Base-by-base conservation (phyloP, 805 yeast species). In the Cyberlindnera xishuangbannaensis region DNA sequence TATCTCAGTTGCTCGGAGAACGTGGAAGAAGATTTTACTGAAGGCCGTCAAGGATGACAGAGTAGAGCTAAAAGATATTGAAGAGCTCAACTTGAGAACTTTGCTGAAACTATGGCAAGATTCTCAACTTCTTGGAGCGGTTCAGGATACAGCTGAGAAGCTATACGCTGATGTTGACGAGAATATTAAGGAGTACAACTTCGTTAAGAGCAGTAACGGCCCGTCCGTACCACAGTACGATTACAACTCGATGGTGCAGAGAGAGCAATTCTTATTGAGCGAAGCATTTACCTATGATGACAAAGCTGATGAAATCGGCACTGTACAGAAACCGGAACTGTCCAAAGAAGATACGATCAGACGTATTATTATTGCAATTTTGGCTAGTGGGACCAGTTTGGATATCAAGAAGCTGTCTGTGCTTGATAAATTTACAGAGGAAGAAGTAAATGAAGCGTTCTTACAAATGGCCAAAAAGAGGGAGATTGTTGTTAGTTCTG, bases 41-140 rank as follows among this genome's bases (percentile, higher is more conserved):
- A 58, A 61, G 25, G 79, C 78, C 0, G 76, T 84, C 15, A 70
- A 69, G 27, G 70, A 69, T 10, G 86, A 76, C 1, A 50, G 52
- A 5, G 66, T 82, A 2, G 58, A 67, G 0, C 53, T 65, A 9
- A 62, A 64, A 0, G 78, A 78, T 44, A 61, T 80, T 15, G 63
- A 66, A 25, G 61, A 67, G 8, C 58, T 71, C 19, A 73, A 83
- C 39, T 51, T 81, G 24, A 55, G 58, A 2, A 62, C 64, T 21
- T 66, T 83, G 50, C 60, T 83, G 5, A 64, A 69, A 6, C 52
- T 78, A 32, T 88, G 97, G 97, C 67, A 70, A 13, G 61, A 69
- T 22, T 82, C 76, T 39, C 56, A 48, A 33, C 15, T 36, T 1
- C 24, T 34, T 11, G 36, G 35, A 2, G 17, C 34, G 5, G 27